Evolutionary conservation across 2,329 filamentous ascomycete species (phyloP), one percentile per base, ranked within the genome.

Genomic region (Rhytidhysteron rufulum): DNA sequence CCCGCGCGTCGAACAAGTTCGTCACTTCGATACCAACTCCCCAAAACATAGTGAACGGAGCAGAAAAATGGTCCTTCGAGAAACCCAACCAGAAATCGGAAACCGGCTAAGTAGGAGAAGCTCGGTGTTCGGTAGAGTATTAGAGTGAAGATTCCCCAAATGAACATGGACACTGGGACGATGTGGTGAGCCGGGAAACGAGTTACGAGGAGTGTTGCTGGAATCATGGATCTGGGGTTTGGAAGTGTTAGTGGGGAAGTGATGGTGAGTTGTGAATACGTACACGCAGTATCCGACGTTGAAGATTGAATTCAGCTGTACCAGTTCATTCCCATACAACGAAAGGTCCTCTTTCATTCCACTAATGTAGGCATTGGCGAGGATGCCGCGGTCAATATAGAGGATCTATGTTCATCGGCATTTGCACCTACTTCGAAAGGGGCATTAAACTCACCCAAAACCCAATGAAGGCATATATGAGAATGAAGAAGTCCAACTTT

Each of bases 1-100:
- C 73, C 74, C 3, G 75, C 74, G 3, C 78, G 69, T 49, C 79
- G 79, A 39, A 74, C 78, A 0, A 71, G 62, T 38, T 72, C 69
- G 16, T 68, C 62, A 1, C 66, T 66, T 2, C 62, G 57, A 42
- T 72, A 72, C 68, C 69, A 72, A 5, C 51, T 57, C 5, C 60
- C 63, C 5, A 67, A 50, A 10, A 67, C 55, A 34, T 64, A 66
- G 2, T 61, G 63, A 1, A 61, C 66, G 1, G 63, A 62, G 4
- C 53, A 56, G 4, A 62, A 63, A 0, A 66, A 61, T 1, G 62
- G 62, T 0, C 61, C 63, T 31, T 66, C 62, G 0, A 63, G 42
- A 1, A 66, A 37, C 31, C 62, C 62, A 0, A 68, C 57, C 3
- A 69, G 42, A 40, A 67, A 69, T 4, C 66, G 54, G 9, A 64